Percentiles rank a stretch among this genome's conserved stretches.
phyloP scores from a whole-genome alignment of 257 asterid species.

The Nyctanthes arbortristis region DNA sequence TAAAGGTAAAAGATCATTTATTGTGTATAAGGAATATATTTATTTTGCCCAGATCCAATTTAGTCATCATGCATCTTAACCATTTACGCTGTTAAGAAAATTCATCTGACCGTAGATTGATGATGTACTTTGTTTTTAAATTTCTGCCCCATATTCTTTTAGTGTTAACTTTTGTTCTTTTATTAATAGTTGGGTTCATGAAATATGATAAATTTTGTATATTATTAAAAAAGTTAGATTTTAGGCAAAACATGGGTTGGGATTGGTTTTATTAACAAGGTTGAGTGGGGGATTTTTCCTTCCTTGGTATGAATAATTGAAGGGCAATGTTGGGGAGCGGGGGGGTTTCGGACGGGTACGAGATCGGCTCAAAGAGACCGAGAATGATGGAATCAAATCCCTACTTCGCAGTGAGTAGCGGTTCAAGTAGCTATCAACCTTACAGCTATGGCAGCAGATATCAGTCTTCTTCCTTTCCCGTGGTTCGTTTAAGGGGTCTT shows the following conservation, averaged over 20 bases:
- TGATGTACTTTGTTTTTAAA: neutral
- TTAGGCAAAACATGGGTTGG: conserved; percentile 75
- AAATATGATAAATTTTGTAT: conserved; percentile 20
- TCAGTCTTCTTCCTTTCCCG: conserved; percentile 65
- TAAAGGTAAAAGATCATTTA: neutral
- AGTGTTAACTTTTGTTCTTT: neutral
- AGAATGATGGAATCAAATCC: conserved; percentile 99
- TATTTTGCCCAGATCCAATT: neutral
- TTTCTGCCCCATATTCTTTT: neutral
- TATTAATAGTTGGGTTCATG: conserved; percentile 22
- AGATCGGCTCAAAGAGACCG: conserved; percentile 99
- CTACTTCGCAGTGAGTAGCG: conserved; percentile 96
- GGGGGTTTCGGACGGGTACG: conserved; percentile 99
- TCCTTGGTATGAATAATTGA: conserved; percentile 82
- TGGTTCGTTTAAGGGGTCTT: conserved; percentile 88
- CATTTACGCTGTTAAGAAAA: neutral
- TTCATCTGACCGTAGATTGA: neutral
- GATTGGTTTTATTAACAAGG: conserved; percentile 95
- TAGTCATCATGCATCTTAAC: neutral
- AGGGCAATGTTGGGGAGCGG: conserved; percentile 99
- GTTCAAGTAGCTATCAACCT: conserved; percentile 54
- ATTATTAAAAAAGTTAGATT: conserved; percentile 44
- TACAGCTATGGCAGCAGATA: conserved; percentile 49
- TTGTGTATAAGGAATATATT: neutral
- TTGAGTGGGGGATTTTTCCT: conserved; percentile 84